Conservation (phyloP, 1,284 basidiomycete genomes). For the Xerocomus minutiporus region DNA sequence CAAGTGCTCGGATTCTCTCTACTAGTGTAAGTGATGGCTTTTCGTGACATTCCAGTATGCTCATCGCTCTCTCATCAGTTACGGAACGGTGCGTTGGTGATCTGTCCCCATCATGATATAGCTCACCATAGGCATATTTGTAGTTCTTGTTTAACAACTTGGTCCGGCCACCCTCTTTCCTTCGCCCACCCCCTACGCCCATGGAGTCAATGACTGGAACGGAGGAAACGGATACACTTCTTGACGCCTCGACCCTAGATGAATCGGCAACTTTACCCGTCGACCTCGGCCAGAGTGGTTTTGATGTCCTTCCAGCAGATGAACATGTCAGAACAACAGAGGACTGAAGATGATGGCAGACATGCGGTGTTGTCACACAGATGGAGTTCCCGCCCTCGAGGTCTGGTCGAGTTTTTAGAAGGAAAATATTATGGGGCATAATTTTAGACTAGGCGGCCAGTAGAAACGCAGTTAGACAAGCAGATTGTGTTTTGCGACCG, state of each 20-base stretch:
- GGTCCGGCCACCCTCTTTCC: slow-evolving; percentile 57
- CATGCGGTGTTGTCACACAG: neutral
- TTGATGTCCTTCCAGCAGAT: slow-evolving; percentile 60
- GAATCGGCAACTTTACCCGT: slow-evolving; percentile 73
- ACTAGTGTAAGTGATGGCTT: slow-evolving; percentile 61
- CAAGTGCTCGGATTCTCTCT: slow-evolving; percentile 88
- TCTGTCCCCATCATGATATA: neutral
- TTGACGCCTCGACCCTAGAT: slow-evolving; percentile 47
- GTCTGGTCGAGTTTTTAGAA: neutral
- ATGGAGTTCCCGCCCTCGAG: neutral
- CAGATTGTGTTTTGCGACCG: neutral
- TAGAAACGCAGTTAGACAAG: neutral
- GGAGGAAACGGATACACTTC: slow-evolving; percentile 51
- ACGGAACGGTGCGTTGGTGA: slow-evolving; percentile 49
- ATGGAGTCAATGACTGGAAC: slow-evolving; percentile 31
- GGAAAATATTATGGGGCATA: neutral
- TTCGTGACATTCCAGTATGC: slow-evolving; percentile 28
- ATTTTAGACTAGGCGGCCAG: neutral
- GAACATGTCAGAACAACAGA: slow-evolving; percentile 36
- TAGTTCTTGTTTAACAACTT: slow-evolving; percentile 80
- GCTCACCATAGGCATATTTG: slow-evolving; percentile 14
- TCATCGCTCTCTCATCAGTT: slow-evolving; percentile 35
- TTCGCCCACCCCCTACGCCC: slow-evolving; percentile 40
- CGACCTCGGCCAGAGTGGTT: slow-evolving; percentile 67
- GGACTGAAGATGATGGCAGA: slow-evolving; percentile 3